phyloP scores from a whole-genome alignment of 176 grass and related monocot species.

The Zea mays region Zm-B73-REFERENCE-NAM-5.0 NC_050098.1:163750001-163750500 shows the following conservation, averaged over 20 bases:
- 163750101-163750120: no score
- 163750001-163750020: no score
- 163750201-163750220: background rate
- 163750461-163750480: constrained; percentile 2
- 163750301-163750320: background rate
- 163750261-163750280: no score
- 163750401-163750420: constrained; percentile 9
- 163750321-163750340: background rate
- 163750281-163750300: background rate
- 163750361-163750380: background rate
- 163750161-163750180: constrained; percentile 17
- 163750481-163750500: background rate
- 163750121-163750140: no score
- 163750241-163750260: background rate
- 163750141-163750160: constrained; percentile 13
- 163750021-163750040: no score
- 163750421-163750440: constrained; percentile 43
- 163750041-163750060: no score
- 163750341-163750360: no score
- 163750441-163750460: constrained; percentile 2
- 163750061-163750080: no score
- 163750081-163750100: no score
- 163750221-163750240: background rate
- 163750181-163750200: constrained; percentile 32
- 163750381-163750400: background rate